These are phyloP conservation scores for Populus ilicifolia DNA, from an alignment of 345 rosid genomes.

Conservation along the genomic window DNA sequence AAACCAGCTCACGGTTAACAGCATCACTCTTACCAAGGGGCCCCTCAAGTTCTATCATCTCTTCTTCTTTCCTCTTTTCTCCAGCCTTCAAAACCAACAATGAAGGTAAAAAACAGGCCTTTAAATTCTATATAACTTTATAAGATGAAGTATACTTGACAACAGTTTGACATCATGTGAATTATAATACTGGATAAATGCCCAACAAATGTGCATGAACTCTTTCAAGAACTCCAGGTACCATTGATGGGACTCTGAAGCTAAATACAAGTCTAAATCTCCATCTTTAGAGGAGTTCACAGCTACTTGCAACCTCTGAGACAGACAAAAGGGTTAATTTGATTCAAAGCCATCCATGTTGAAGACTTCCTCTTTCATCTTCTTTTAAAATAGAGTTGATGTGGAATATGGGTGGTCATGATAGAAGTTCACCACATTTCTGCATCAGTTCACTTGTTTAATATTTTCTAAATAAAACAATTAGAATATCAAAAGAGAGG, in stretches of 20 bases:
- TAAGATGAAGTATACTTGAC: not conserved
- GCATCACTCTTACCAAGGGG: constrained; percentile 76
- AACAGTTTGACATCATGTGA: too few relatives aligned
- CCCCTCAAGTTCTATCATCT: constrained; percentile 86
- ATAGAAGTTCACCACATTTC: not conserved
- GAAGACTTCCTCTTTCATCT: not conserved
- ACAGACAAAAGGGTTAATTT: not conserved
- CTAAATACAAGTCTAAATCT: not conserved
- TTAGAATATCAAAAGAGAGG: not conserved
- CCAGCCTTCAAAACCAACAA: constrained; percentile 60
- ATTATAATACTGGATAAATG: not conserved
- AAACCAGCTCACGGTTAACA: constrained; percentile 66
- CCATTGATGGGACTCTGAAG: not conserved
- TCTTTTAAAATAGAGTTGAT: not conserved
- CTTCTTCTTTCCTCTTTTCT: constrained; percentile 96
- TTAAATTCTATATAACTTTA: not conserved
- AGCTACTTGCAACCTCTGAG: constrained; percentile 6
- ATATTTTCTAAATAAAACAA: not conserved
- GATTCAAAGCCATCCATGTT: not conserved
- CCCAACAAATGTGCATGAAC: not conserved
- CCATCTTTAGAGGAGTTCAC: not conserved
- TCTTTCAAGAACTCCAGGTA: not conserved
- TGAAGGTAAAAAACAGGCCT: not conserved
- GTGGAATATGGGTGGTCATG: not conserved
- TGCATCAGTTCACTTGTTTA: not conserved